Percentiles rank a stretch among this genome's conserved stretches.
Conservation (phyloP, 441 rosid genomes). For the Adansonia madagascariensis region DNA sequence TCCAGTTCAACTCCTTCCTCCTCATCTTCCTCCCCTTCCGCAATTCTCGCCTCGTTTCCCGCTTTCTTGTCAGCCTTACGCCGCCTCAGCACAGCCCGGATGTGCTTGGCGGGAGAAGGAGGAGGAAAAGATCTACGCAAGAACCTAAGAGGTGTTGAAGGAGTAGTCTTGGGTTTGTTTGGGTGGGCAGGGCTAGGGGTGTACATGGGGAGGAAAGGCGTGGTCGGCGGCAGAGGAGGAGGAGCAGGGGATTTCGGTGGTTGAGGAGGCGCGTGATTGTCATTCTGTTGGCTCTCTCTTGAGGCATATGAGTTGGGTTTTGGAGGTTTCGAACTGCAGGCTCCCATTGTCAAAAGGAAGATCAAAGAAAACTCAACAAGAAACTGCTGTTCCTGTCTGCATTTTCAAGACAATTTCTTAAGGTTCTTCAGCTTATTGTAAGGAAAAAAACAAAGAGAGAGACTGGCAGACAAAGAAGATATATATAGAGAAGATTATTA, state of each 20-base stretch:
- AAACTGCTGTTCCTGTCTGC: background rate
- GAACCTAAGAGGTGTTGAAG: slow-evolving; percentile 61
- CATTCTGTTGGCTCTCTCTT: slow-evolving; percentile 39
- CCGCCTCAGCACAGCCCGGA: slow-evolving; percentile 64
- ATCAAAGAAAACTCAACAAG: background rate
- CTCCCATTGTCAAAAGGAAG: slow-evolving; percentile 51
- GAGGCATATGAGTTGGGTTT: slow-evolving; percentile 71
- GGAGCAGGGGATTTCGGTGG: slow-evolving; percentile 30
- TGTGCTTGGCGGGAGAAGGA: slow-evolving; percentile 95
- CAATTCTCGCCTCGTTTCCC: slow-evolving; percentile 38
- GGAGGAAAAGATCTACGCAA: slow-evolving; percentile 76
- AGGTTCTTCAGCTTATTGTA: background rate
- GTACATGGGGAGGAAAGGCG: slow-evolving; percentile 76
- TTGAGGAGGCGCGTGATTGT: slow-evolving; percentile 37
- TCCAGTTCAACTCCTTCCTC: slow-evolving; percentile 55
- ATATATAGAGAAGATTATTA: background rate
- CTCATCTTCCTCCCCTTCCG: slow-evolving; percentile 44
- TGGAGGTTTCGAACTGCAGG: slow-evolving; percentile 71
- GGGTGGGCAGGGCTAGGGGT: slow-evolving; percentile 76
- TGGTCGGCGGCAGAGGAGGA: slow-evolving; percentile 41
- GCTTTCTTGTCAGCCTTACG: slow-evolving; percentile 48
- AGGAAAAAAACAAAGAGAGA: slow-evolving; percentile 6
- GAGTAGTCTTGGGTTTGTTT: slow-evolving; percentile 55
- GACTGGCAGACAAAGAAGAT: background rate
- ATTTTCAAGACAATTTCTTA: slow-evolving; percentile 12